Conservation (phyloP, 306 rosid genomes). For the Mimosa bimucronata region DNA sequence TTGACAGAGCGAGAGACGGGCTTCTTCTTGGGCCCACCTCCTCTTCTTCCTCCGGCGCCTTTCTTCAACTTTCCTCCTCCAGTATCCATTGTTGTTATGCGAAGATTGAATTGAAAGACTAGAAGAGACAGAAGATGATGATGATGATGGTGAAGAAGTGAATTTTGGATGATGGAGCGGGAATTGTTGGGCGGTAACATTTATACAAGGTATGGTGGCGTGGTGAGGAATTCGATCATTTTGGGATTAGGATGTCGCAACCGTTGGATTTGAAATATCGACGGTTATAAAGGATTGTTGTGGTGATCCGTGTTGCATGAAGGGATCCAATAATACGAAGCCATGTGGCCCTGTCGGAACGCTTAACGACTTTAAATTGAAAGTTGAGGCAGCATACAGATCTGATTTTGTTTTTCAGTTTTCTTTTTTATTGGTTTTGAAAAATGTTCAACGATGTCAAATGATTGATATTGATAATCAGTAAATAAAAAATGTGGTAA, state of each 20-base stretch:
- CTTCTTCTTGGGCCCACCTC: constrained; percentile 14
- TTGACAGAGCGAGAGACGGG: constrained; percentile 5
- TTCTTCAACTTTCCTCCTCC: constrained; percentile 8
- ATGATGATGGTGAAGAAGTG: not conserved
- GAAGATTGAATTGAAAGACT: too few species aligned
- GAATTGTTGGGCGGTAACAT: not conserved
- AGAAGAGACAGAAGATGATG: not conserved
- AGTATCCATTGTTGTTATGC: not conserved
- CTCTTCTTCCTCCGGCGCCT: constrained; percentile 5
- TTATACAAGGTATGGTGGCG: not conserved
- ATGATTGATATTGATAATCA: too few species aligned
- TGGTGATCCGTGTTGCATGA: not conserved
- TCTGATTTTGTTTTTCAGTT: too few species aligned
- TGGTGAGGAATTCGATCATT: not conserved
- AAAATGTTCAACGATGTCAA: too few species aligned
- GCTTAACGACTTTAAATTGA: too few species aligned
- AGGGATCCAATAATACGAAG: not conserved
- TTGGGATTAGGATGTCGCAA: too few species aligned
- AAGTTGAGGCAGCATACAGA: too few species aligned
- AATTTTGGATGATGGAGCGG: not conserved
- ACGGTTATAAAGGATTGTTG: not conserved
- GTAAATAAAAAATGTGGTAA: too few species aligned
- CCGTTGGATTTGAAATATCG: not conserved
- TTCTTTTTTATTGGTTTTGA: too few species aligned
- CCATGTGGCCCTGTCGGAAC: not conserved